Percentiles rank a stretch among this genome's conserved stretches.
Conservation (phyloP, 345 rosid genomes). For the Anacardium occidentale region DNA sequence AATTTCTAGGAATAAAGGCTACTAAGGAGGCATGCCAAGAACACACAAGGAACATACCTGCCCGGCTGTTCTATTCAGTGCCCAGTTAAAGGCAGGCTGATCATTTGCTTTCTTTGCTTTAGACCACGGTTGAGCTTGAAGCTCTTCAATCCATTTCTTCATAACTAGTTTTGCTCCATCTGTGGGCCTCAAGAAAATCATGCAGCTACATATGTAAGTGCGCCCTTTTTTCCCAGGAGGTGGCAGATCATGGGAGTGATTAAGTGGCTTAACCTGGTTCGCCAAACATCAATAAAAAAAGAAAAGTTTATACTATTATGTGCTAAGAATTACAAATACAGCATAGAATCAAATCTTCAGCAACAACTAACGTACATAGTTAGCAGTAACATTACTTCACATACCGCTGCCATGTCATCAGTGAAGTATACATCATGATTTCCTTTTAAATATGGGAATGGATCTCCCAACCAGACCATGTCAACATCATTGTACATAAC, state of each 20-base stretch:
- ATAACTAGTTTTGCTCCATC: slow-evolving; percentile 83
- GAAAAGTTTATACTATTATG: not conserved
- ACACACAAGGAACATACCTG: slow-evolving; percentile 49
- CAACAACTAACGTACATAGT: not conserved
- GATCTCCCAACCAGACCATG: slow-evolving; percentile 96
- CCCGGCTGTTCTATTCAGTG: slow-evolving; percentile 68
- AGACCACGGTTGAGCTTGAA: slow-evolving; percentile 80
- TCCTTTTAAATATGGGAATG: slow-evolving; percentile 73
- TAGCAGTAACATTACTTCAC: slow-evolving; percentile 20
- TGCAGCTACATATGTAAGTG: slow-evolving; percentile 90
- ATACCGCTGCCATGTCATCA: slow-evolving; percentile 84
- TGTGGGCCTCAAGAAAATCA: slow-evolving; percentile 84
- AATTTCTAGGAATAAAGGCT: too few species aligned
- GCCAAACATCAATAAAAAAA: slow-evolving; percentile 15
- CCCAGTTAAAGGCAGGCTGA: slow-evolving; percentile 99
- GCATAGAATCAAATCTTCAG: not conserved
- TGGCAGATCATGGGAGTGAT: slow-evolving; percentile 85
- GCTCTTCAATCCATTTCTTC: slow-evolving; percentile 93
- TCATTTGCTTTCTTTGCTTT: slow-evolving; percentile 82
- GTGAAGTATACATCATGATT: slow-evolving; percentile 91
- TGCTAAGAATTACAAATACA: too few species aligned
- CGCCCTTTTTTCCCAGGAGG: slow-evolving; percentile 93
- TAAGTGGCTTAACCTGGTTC: slow-evolving; percentile 76
- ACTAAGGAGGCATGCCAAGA: not conserved
- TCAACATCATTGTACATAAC: slow-evolving; percentile 99